Conservation (phyloP, 345 rosid species). For the Eucalyptus marginata region DNA sequence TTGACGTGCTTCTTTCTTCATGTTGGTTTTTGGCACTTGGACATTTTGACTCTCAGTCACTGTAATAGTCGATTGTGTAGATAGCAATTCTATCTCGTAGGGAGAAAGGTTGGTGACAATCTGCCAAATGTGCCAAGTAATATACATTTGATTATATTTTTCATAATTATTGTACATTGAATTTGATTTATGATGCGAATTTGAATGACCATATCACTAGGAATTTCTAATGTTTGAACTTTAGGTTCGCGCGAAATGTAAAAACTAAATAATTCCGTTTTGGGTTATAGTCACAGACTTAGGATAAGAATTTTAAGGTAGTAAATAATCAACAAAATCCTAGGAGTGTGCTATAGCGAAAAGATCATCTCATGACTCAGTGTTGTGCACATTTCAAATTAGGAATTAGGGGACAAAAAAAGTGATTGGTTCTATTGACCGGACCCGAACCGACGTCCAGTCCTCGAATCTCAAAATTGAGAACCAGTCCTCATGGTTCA, state of each 20-base stretch:
- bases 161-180: background rate
- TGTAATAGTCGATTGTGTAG: too few species aligned
- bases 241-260: background rate
- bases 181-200: background rate
- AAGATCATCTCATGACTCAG: background rate
- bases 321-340: background rate
- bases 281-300: background rate
- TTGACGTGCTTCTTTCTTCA: background rate
- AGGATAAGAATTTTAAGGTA: background rate
- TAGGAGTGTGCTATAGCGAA: background rate
- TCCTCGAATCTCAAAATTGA: too few species aligned
- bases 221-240: background rate
- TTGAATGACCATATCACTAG: background rate
- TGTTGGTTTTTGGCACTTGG: background rate
- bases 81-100: background rate
- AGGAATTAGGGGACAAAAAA: background rate
- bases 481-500: too few species aligned
- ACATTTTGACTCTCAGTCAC: background rate
- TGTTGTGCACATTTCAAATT: background rate
- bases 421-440: too few species aligned
- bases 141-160: background rate
- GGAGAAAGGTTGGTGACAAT: background rate
- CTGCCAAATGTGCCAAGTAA: background rate
- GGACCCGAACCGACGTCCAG: too few species aligned
- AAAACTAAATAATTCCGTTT: background rate